Evolutionary conservation across 306 rosid species (phyloP).

Genomic region (Acmispon strigosus): DNA sequence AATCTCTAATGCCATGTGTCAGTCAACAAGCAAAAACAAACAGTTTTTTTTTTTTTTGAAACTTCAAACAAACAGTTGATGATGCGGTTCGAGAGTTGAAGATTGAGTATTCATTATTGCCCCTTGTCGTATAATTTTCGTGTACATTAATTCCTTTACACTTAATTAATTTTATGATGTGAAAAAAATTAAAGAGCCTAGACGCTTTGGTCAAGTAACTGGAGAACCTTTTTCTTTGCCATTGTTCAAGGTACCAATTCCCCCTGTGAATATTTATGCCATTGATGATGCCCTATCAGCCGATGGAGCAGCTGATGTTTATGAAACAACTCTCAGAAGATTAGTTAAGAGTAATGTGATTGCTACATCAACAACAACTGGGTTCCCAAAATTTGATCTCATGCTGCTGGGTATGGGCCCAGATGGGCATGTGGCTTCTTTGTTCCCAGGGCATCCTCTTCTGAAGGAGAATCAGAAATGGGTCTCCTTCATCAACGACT

Average conservation of each 20-base stretch:
- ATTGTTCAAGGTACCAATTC: conserved; percentile 57
- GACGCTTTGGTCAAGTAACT: neutral
- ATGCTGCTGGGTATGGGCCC: conserved; percentile 81
- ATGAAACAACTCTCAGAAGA: conserved; percentile 51
- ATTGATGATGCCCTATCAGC: conserved; percentile 64
- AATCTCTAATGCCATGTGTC: no score
- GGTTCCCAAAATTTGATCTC: conserved; percentile 76
- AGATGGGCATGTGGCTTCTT: conserved; percentile 80
- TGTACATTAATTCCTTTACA: no score
- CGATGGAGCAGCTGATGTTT: conserved; percentile 79
- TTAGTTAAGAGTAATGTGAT: conserved; percentile 41
- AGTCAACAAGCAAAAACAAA: no score
- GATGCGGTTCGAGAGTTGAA: no score
- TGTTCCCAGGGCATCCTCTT: conserved; percentile 66
- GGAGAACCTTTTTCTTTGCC: neutral
- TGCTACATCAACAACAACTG: conserved; percentile 28
- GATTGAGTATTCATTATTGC: no score
- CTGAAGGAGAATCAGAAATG: conserved; percentile 51
- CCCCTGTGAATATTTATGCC: conserved; percentile 42
- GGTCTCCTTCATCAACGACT: conserved; percentile 61
- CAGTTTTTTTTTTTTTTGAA: no score
- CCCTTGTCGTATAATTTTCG: no score
- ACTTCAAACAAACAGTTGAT: no score
- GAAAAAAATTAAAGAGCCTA: no score
- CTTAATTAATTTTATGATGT: no score